Evolutionary conservation across 1,139 yeast species (phyloP), one percentile per base, ranked within the genome.

Genomic region (Pneumocystis wakefieldiae): DNA sequence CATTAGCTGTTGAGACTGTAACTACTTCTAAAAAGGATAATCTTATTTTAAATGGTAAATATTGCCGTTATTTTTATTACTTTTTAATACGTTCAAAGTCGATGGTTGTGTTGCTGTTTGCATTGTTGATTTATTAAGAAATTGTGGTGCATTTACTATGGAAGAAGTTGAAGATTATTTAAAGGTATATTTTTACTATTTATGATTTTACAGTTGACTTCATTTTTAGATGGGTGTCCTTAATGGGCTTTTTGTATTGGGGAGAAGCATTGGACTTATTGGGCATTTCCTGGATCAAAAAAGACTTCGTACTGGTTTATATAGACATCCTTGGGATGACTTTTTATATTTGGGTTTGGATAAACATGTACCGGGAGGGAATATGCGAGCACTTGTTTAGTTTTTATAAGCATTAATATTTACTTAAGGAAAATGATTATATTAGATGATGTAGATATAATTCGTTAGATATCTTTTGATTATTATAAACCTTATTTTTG

Each of bases 311-410:
- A 76, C 80, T 62, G 80, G 80, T 48, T 72, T 77, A 39, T 77
- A 77, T 74, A 73, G 80, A 66, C 80, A 77, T 68, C 79, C 80
- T 37, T 77, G 80, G 80, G 80, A 77, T 66, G 80, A 77, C 66
- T 77, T 77, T 68, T 76, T 79, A 64, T 77, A 77, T 68, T 69
- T 76, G 17, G 59, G 59, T 2, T 8, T 57, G 19, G 59, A 57
- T 37, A 36, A 57, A 36, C 29, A 57, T 17, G 24, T 57, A n/a
- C 59, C 59, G 12, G 59, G 59, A 15, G 41, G 24, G 12, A 17
- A 24, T 19, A 57, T 17, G 35, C 59, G 59, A 24, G 59, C 38
- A 57, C 59, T 57, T 37, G 59, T 57, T 36, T 57, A 57, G 35
- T 41, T 7, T 41, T 3, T 41, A 41, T 12, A n/a, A n/a, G 19